Conservation (phyloP, 805 yeast species). For the Nakazawaea sp. region DNA sequence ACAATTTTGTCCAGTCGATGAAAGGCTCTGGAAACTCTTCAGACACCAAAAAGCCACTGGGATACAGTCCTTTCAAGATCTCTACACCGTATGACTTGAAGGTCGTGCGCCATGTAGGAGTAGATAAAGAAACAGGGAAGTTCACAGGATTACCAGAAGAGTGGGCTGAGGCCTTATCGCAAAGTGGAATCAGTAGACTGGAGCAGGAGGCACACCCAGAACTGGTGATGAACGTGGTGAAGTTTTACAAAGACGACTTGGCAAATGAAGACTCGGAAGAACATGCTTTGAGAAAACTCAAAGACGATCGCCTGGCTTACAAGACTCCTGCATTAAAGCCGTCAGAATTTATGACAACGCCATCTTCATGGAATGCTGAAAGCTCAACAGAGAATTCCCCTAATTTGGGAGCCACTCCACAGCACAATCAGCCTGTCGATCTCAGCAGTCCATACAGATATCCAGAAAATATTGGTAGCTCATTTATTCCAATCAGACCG, state of each 20-base stretch:
- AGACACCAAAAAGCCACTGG: background rate
- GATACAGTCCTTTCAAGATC: slow-evolving; percentile 38
- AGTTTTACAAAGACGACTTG: slow-evolving; percentile 63
- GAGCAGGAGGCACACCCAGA: slow-evolving; percentile 92
- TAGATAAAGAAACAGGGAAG: slow-evolving; percentile 35
- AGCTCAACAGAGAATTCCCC: slow-evolving; percentile 2
- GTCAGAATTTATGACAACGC: slow-evolving; percentile 19
- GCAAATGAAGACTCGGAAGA: slow-evolving; percentile 31
- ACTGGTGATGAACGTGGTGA: slow-evolving; percentile 88
- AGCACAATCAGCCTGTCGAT: background rate
- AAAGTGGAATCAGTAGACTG: slow-evolving; percentile 80
- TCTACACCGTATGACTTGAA: slow-evolving; percentile 90
- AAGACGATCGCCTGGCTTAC: slow-evolving; percentile 6
- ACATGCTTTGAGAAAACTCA: slow-evolving; percentile 10
- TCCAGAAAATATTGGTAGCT: slow-evolving; percentile 2
- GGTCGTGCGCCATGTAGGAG: slow-evolving; percentile 91
- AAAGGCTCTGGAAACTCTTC: slow-evolving; percentile 11
- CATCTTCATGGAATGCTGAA: slow-evolving; percentile 5
- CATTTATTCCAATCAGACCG: slow-evolving; percentile 58
- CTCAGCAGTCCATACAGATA: slow-evolving; percentile 9
- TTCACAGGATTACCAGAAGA: slow-evolving; percentile 82
- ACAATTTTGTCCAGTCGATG: slow-evolving; percentile 32
- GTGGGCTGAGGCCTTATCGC: slow-evolving; percentile 79
- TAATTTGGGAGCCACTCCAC: background rate
- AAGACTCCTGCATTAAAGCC: slow-evolving; percentile 5